Evolutionary conservation across 192 early-diverging fungal species (phyloP).

Genomic region (Backusella luteola): DNA sequence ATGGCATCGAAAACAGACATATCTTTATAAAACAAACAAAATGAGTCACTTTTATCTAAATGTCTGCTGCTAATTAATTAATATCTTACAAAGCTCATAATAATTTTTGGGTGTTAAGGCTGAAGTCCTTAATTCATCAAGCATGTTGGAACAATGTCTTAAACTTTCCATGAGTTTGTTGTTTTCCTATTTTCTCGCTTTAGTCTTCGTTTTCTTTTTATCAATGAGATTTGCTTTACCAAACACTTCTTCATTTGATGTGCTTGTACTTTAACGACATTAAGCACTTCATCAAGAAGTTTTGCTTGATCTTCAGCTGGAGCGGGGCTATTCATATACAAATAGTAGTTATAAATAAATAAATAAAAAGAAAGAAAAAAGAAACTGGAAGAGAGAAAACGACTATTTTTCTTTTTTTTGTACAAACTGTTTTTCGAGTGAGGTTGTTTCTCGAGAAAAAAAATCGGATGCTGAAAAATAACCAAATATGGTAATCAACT

Average conservation of each 20-base stretch:
- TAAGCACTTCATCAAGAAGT: slow-evolving; percentile 91
- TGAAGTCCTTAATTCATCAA: slow-evolving; percentile 93
- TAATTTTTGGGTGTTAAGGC: slow-evolving; percentile 96
- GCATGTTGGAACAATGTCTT: slow-evolving; percentile 98
- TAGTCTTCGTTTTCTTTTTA: background rate
- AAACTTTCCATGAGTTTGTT: slow-evolving; percentile 94
- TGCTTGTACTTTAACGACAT: slow-evolving; percentile 91
- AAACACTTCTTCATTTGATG: slow-evolving; percentile 95
- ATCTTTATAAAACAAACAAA: slow-evolving; percentile 49
- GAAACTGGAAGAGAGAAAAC: background rate
- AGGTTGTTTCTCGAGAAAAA: background rate
- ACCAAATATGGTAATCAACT: background rate
- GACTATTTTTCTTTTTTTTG: background rate
- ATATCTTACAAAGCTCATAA: slow-evolving; percentile 93
- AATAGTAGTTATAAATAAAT: background rate
- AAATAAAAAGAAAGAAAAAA: background rate
- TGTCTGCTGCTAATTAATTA: background rate
- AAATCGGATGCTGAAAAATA: background rate
- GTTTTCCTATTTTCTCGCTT: slow-evolving; percentile 58
- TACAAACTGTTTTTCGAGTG: background rate
- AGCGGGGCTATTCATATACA: slow-evolving; percentile 31
- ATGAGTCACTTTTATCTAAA: background rate
- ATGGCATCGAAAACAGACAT: slow-evolving; percentile 99
- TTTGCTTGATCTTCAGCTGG: slow-evolving; percentile 85
- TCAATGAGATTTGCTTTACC: slow-evolving; percentile 44